Evolutionary conservation across 2,329 filamentous ascomycete genomes (phyloP).

Genomic region (Venturia pyrina): DNA sequence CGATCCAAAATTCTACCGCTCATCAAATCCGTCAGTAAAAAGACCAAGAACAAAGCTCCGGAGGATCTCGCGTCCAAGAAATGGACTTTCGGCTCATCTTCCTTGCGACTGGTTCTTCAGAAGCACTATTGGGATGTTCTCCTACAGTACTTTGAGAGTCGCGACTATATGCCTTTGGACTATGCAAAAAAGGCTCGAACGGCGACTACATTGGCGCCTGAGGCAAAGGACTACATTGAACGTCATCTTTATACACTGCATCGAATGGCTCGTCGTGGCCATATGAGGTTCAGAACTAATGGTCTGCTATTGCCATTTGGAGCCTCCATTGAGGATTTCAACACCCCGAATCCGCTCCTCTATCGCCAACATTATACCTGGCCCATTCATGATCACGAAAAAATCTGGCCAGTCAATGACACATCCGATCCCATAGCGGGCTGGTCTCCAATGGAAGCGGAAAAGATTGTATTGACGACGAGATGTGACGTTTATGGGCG

Average conservation of each 20-base stretch:
- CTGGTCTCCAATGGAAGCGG: slow-evolving; percentile 26
- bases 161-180: slow-evolving; percentile 17
- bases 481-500: slow-evolving; percentile 31
- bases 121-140: slow-evolving; percentile 25
- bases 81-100: slow-evolving; percentile 20
- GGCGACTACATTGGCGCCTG: slow-evolving; percentile 20
- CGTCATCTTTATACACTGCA: slow-evolving; percentile 18
- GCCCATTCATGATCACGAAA: slow-evolving; percentile 24
- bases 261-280: slow-evolving; percentile 21
- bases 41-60: slow-evolving; percentile 21
- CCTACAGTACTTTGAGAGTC: slow-evolving; percentile 19
- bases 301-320: slow-evolving; percentile 35
- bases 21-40: slow-evolving; percentile 25
- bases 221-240: slow-evolving; percentile 26
- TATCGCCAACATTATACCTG: slow-evolving; percentile 17
- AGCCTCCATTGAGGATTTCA: slow-evolving; percentile 21
- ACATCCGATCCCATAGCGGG: slow-evolving; percentile 27
- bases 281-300: slow-evolving; percentile 25
- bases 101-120: slow-evolving; percentile 22
- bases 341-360: slow-evolving; percentile 33
- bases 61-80: slow-evolving; percentile 23
- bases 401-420: slow-evolving; percentile 30
- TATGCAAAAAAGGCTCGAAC: slow-evolving; percentile 20
- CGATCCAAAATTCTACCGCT: slow-evolving; percentile 19
- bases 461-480: slow-evolving; percentile 16